Base-by-base conservation (phyloP, 257 asterid genomes). In the Oldenlandia corymbosa region DNA sequence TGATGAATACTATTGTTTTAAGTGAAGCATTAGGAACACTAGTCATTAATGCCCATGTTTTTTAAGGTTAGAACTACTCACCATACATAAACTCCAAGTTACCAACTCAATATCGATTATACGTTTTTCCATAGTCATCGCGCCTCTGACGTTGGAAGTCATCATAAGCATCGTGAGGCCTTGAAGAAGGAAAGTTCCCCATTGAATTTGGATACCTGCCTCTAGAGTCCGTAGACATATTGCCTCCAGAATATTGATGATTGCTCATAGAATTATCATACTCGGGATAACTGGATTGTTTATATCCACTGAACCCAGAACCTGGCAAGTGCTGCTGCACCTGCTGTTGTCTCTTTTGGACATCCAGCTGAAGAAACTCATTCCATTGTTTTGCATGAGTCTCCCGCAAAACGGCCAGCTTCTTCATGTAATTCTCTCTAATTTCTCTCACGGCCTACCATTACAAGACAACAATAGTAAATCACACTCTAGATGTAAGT, bases 361-460 rank as follows among this genome's bases (percentile, higher is more conserved):
- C 83, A 75, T 93, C 89, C 56, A 46, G 70, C 60, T 73, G 94
- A 77, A 93, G 86, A 78, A 93, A 87, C 76, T 84, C 96, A 61
- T 83, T 94, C 95, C 96, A 83, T 76, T 85, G 79, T 64, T 76
- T 85, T 61, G 86, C 88, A 68, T 87, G 97, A 67, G 83, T 47
- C 67, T 67, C 86, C 82, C 85, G 84, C 62, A 87, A 78, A 53
- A 60, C 36, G 58, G 75, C 70, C 67, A 88, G 77, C 68, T 88
- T 85, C 74, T 79, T 85, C 79, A 82, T 65, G 76, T 79, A 78
- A 72, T 67, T 76, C 72, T 88, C 96, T 77, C 96, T 77, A 60
- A 84, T 80, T 71, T 83, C 94, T 70, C 76, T 80, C 17, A 90
- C 71, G 63, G 83, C 89, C 99, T 93, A 73, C 34, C 62, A 78